Conservation (phyloP, 2,329 filamentous ascomycete species). For the Fusarium caatingaense region DNA sequence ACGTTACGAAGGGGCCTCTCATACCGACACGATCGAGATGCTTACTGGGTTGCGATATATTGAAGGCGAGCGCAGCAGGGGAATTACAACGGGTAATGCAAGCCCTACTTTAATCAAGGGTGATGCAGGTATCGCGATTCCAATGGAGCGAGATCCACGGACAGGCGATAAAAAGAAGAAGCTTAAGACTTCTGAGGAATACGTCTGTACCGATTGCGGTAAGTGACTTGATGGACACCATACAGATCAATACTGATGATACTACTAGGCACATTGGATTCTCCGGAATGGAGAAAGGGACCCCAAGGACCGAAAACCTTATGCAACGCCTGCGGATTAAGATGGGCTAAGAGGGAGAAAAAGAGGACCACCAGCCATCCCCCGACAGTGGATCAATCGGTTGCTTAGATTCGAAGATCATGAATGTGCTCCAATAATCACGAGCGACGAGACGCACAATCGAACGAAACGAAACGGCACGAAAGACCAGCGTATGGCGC, state of each 20-base stretch:
- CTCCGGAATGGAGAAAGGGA: slow-evolving; percentile 95
- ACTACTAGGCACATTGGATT: slow-evolving; percentile 80
- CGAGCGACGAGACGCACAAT: background rate
- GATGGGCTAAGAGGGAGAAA: slow-evolving; percentile 86
- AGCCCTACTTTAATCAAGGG: slow-evolving; percentile 85
- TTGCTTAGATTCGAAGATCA: slow-evolving; percentile 19
- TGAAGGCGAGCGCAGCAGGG: slow-evolving; percentile 87
- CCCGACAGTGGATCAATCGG: slow-evolving; percentile 42
- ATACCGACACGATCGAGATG: slow-evolving; percentile 92
- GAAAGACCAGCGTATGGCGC: background rate
- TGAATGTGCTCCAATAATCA: background rate
- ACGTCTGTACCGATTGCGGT: slow-evolving; percentile 95
- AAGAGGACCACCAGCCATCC: slow-evolving; percentile 58
- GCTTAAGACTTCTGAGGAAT: slow-evolving; percentile 84
- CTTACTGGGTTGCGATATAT: slow-evolving; percentile 88
- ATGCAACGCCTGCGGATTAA: slow-evolving; percentile 90
- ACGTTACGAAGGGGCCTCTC: slow-evolving; percentile 78
- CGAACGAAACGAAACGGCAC: background rate
- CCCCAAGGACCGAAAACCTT: slow-evolving; percentile 93
- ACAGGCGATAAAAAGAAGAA: slow-evolving; percentile 88
- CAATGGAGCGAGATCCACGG: slow-evolving; percentile 79
- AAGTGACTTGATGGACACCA: slow-evolving; percentile 42
- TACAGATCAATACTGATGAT: slow-evolving; percentile 20
- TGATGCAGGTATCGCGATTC: slow-evolving; percentile 87
- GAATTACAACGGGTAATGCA: slow-evolving; percentile 86